Evolutionary conservation across 331 rosid genomes (phyloP), one percentile per base, ranked within the genome.

Genomic region (Erythrophleum ivorense): DNA sequence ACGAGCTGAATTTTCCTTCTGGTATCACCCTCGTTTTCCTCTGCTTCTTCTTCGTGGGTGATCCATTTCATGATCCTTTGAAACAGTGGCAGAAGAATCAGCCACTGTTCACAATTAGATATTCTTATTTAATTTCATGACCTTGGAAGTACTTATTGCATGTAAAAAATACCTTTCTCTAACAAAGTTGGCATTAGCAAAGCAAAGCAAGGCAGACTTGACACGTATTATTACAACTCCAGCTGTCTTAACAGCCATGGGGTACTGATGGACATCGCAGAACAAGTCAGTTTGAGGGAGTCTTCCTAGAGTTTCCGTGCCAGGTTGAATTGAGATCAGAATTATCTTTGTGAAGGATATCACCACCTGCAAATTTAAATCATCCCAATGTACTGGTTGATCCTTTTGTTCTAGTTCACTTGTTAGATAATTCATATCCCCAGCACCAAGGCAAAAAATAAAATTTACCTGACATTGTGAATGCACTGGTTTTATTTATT

Each of bases 121-220:
- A 41, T 29, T 33, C 16, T 24, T 60, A 9, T 70, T 52, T 18
- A 19, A 36, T 45, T 18, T 29, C 46, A 43, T 18, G 9, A 57
- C 36, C 18, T 4, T 13, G 43, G 68, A 62, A 62, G 68, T 8
- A 62, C 29, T 59, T 40, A 48, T 15, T 29, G 12, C 48, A 38
- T 49, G 55, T 55, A 63, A 62, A 15, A 10, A 18, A 18, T 81
- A 94, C 98, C 93, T 94, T 71, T 94, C 91, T 82, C 78, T 87
- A 24, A 90, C 78, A 78, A 88, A 89, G 75, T 83, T 91, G 54
- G 97, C 97, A 85, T 92, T 92, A 7, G 97, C 97, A 79, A 94
- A 94, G 75, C 98, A 94, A 69, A 90, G 90, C 80, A 90, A 84
- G 46, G 91, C 84, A 73, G 97, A 91, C 77, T 90, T 94, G 83